Percentiles rank a stretch among this genome's conserved stretches.
phyloP scores from a whole-genome alignment of 345 rosid genomes.

The Conringia planisiliqua region DNA sequence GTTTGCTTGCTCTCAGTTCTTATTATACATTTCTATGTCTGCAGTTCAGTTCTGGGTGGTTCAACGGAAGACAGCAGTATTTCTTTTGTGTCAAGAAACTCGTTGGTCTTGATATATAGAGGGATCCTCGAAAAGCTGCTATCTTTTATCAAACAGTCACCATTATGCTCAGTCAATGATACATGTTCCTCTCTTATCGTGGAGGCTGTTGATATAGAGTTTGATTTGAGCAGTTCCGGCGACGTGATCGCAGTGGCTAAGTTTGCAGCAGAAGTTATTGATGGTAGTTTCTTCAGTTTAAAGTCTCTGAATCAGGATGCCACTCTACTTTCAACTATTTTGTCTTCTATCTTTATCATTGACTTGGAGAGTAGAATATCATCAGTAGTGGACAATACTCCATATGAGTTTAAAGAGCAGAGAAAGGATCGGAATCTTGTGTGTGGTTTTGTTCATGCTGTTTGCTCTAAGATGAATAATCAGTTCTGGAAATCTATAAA shows the following conservation, averaged over 20 bases:
- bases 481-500: constrained; percentile 52
- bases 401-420: constrained; percentile 32
- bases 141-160: constrained; percentile 54
- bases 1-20: constrained; percentile 14
- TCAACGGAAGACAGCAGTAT: constrained; percentile 42
- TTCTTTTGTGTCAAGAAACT: constrained; percentile 56
- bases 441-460: constrained; percentile 42
- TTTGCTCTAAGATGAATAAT: constrained; percentile 43
- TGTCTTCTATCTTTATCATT: constrained; percentile 58
- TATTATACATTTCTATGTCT: constrained; percentile 24
- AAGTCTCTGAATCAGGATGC: constrained; percentile 49
- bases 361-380: constrained; percentile 63
- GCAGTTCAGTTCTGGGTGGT: constrained; percentile 87
- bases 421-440: constrained; percentile 40
- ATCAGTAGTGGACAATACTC: constrained; percentile 24
- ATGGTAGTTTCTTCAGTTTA: constrained; percentile 61
- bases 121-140: constrained; percentile 50
- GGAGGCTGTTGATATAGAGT: constrained; percentile 28
- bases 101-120: constrained; percentile 46
- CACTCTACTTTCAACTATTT: constrained; percentile 50
- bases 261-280: constrained; percentile 64
- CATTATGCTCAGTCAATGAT: constrained; percentile 57
- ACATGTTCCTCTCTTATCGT: constrained; percentile 41
- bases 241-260: constrained; percentile 43
- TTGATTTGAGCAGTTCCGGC: constrained; percentile 30